Base-by-base conservation (phyloP, 78 protist species). In the Anaeramoeba flamelloides region DNA sequence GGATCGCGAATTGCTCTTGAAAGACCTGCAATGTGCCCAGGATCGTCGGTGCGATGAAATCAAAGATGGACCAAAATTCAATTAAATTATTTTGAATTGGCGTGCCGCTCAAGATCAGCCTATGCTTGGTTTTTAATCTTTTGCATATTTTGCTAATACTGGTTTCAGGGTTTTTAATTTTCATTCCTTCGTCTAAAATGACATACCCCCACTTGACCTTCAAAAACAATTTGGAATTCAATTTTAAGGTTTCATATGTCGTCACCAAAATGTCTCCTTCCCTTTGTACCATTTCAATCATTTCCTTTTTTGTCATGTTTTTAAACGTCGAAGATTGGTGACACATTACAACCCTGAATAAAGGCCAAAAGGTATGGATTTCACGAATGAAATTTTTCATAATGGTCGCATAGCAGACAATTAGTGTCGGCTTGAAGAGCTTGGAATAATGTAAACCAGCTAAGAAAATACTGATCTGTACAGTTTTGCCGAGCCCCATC, bases 31-130 rank as follows among this genome's bases (percentile, higher is more conserved):
- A 82, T 36, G 89, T 80, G 1, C 90, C 98, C 1, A 95, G 85
- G 22, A 79, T 79, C 3, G 98, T 98, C 0, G 99, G 99, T 39
- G 78, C 88, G 22, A 95, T 90, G 77, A 96, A 96, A 77, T 97
- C 99, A 53, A 97, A 90, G n/a, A 97, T 83, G 0, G 95, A 90
- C 99, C 99, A 97, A 30, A 97, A 87, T 89, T 97, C 99, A 0
- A 74, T 64, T 26, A 97, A 89, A 2, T 86, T 88, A 87, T 97
- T 97, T 79, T 94, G 98, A 17, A 97, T 87, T 0, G 99, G 99
- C 31, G 98, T 79, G 4, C 99, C 98, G 0, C 95, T 74, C 17
- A 96, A 81, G 38, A 97, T 84, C 38, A 97, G 2, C 0, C 96
- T 85, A 75, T 92, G 96, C 0, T 33, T 83, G 78, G 3, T 95